Base-by-base conservation (phyloP, 768 basidiomycete genomes). In the Rickenella mellea region DNA sequence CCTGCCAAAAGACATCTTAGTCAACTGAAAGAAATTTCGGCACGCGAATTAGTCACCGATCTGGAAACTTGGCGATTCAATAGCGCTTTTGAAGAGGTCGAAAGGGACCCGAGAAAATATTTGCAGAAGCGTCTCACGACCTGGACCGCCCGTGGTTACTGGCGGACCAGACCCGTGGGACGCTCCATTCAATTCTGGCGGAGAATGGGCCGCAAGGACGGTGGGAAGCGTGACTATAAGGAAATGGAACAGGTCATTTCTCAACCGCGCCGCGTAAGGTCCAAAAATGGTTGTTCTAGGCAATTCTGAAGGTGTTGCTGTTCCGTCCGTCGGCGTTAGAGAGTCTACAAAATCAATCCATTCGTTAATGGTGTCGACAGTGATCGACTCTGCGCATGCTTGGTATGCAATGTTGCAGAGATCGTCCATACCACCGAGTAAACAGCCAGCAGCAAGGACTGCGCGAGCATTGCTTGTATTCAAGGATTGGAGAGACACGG, bases 381-480 rank as follows among this genome's bases (percentile, higher is more conserved):
- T 72, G 63, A 94, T 80, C 29, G 83, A 84, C 45, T 74, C 76
- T 52, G 76, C 74, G 67, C 85, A 89, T 37, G 78, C 66, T 41
- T 78, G 75, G 60, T 91, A 92, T 17, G 90, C 76, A 54, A 81
- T 81, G 48, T 71, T 71, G 61, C 80, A 83, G 27, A 93, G 67
- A 27, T 92, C 86, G 33, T 89, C 78, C 83, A 92, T 84, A 32
- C 86, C 88, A 40, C 86, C 87, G 33, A 92, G 74, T 26, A 90
- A 68, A 61, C 80, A 87, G 11, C 83, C 84, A 33, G 88, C 83
- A 35, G 89, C 86, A 39, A 94, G 77, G 28, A 90, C 83, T 15
- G 78, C 80, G 55, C 88, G 79, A 43, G 88, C 83, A 62, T 92
- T 92, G 55, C 79, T 73, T 39, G 83, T 73, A 53, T 73, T 74